Base-by-base conservation (phyloP, 805 yeast genomes). In the Kuraishia ogatae region DNA sequence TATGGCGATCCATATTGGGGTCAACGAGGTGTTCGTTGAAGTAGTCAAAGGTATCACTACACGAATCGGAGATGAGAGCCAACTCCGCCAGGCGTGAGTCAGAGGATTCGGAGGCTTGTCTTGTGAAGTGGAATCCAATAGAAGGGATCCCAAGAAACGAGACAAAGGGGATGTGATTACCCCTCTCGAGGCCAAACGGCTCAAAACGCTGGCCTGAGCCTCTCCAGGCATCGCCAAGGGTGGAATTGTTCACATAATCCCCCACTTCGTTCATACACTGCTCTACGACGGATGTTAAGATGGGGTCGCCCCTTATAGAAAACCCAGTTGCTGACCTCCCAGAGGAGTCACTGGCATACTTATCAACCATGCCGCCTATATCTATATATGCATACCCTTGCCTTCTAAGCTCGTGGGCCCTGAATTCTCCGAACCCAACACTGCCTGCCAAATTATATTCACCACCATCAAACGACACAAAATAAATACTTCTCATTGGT, bases 401-500 rank as follows among this genome's bases (percentile, higher is more conserved):
- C 51, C 80, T 76, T 54, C 75, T 71, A 26, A 90, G 70, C 47
- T 75, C 77, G 23, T 78, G 77, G n/a, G 71, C 66, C 55, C 78
- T 77, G 43, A 75, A 71, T 60, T 86, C 88, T 6, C 85, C 75
- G 78, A 92, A 83, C 62, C 87, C 93, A 0, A 91, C 77, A n/a
- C 89, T 77, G 0, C 98, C 98, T 0, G 94, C 96, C 60, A 77
- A 71, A 65, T 91, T 91, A 63, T 86, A 90, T 58, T 84, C 83
- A 0, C 87, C 73, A 1, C 88, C 97, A 62, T 92, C 96, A 73
- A 87, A 90, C 0, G 96, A 88, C 0, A 83, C 82, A 70, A 92
- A 91, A 63, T 85, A 85, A 15, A 92, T 84, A 2, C 92, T 77
- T 66, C 98, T 79, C 47, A 90, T 68, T 0, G 98, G 97, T 50